Evolutionary conservation across 768 basidiomycete species (phyloP), one percentile per base, ranked within the genome.

Genomic region (Boletus sp.): DNA sequence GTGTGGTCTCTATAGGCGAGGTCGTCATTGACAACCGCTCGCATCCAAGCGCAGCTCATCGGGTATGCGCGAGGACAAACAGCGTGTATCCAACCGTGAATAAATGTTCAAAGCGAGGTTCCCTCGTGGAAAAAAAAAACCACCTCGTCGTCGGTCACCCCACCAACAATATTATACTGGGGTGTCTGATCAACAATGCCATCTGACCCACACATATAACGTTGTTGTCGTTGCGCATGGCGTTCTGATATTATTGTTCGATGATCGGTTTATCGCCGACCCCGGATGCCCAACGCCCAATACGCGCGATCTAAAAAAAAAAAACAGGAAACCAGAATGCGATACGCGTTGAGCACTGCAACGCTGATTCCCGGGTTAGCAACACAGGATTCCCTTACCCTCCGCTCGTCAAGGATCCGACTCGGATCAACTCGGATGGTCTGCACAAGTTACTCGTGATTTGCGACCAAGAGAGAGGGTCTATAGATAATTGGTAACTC

Each of bases 231-330:
- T 17, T n/a, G 27, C n/a, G 42, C 35, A 43, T n/a, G 46, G 13
- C 41, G 14, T 33, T 32, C 17, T 25, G 33, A 34, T 33, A 46
- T 21, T 34, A 30, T 33, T 17, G 32, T 30, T n/a, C 21, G 33
- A 38, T 33, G 41, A 54, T 61, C 53, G n/a, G 37, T 34, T 10
- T 38, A 30, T 47, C 14, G 43, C 51, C 57, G 38, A 45, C 47
- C 27, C 38, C 32, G 2, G 15, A 33, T 14, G 30, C 7, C 42
- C 21, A 35, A 34, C 50, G 13, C 21, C 7, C 23, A 29, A 2
- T 9, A 17, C 7, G 14, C 34, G 14, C 9, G n/a, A 19, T 35
- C 19, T 39, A 30, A n/a, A 21, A 11, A 32, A 58, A 37, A 33
- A 19, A 1, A 7, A 15, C 4, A 10, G 14, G 37, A 41, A 30